Conservation (phyloP, 2,329 filamentous ascomycete species). For the Colletotrichum simmondsii region DNA sequence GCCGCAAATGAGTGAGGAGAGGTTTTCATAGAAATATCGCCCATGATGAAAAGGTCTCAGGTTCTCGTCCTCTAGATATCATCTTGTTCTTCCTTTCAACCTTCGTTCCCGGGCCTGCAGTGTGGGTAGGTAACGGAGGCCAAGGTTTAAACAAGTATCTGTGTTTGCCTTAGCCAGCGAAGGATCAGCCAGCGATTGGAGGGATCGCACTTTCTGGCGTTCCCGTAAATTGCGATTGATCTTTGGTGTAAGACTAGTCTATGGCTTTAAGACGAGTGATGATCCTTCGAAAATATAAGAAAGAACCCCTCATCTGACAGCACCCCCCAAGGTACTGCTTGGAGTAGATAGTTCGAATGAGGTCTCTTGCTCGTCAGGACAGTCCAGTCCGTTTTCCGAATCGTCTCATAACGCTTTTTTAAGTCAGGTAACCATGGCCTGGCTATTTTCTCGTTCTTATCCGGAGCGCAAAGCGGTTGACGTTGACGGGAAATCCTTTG, state of each 20-base stretch:
- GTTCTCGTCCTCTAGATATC: background rate
- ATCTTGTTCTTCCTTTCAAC: background rate
- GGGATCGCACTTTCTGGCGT: background rate
- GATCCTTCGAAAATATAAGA: background rate
- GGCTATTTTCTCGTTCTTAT: constrained; percentile 41
- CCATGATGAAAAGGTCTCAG: too few species aligned
- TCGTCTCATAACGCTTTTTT: background rate
- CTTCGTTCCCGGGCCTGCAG: background rate
- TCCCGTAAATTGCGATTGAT: background rate
- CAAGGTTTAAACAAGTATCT: background rate
- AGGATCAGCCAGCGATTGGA: background rate
- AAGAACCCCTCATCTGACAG: background rate
- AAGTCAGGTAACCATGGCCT: constrained; percentile 31
- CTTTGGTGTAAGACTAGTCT: background rate
- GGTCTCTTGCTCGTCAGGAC: background rate
- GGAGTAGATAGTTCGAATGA: background rate
- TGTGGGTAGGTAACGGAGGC: background rate
- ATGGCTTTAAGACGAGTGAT: background rate
- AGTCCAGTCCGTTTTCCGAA: background rate
- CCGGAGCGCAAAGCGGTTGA: constrained; percentile 37
- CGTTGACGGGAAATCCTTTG: constrained; percentile 46
- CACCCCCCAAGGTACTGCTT: background rate
- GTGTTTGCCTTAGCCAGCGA: background rate
- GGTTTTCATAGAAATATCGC: too few species aligned
- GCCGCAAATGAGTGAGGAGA: too few species aligned